Evolutionary conservation across 345 rosid species (phyloP), one percentile per base, ranked within the genome.

Genomic region (Populus euphratica): DNA sequence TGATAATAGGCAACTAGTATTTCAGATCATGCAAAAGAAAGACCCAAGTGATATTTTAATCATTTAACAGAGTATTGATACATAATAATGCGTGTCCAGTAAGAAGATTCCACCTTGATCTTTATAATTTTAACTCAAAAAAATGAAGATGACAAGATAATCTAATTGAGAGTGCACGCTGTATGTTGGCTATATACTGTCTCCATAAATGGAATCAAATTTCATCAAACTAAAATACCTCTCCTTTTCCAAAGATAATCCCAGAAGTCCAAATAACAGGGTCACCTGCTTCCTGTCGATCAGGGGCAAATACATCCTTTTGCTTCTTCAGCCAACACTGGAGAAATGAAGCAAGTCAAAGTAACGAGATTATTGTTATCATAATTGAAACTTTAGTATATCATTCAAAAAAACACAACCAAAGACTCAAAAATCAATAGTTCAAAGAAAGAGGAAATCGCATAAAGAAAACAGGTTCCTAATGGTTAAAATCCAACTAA

Each of bases 301-400:
- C 95, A 81, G 99, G 99, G 41, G 77, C 63, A 84, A 92, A 74
- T 0, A 80, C 73, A 80, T 93, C 93, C 83, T 90, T 96, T 78
- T 93, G 99, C 81, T 93, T 96, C 94, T 96, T 96, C 87, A 93
- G 86, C 98, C 99, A 93, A 84, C 99, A 96, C 99, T 96, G 83
- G 63, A 68, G 68, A 68, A 35, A 25, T 31, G 65, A 78, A 79
- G 39, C 21, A 70, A 70, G 70, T 36, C 39, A 49, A 43, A 71
- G 61, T 23, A 74, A 68, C 23, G 27, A 62, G 69, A 74, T 35
- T 50, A 21, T 66, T 43, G 69, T 35, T 72, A 20, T 16, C 11
- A 38, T 50, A 68, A 41, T 17, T n/a, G 18, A 61, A 33, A 67
- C 10, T 56, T 64, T 16, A 54, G 17, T 29, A 71, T 73, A 70